A percentile compares a stretch with the other conserved stretches of the same genome.
Evolutionary conservation across 2,329 filamentous ascomycete genomes (phyloP).

Genomic region (Harringtonia aguacate): DNA sequence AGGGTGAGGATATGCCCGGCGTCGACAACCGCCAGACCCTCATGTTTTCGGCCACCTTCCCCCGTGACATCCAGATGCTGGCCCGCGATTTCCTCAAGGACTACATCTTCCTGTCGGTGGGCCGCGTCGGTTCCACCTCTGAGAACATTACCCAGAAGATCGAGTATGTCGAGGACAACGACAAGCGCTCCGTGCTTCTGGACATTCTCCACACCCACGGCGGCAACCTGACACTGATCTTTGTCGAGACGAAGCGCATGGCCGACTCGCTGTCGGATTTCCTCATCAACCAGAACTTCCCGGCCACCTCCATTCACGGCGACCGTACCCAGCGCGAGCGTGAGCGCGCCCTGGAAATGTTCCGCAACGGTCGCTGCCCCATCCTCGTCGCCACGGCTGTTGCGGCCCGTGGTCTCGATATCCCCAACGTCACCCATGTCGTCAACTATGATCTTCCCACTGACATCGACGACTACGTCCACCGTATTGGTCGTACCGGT

Average conservation of each 20-base stretch:
- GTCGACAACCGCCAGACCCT: slow-evolving; percentile 85
- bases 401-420: slow-evolving; percentile 82
- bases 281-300: slow-evolving; percentile 97
- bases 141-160: slow-evolving; percentile 99
- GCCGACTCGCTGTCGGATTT: slow-evolving; percentile 96
- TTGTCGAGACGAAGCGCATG: slow-evolving; percentile 99
- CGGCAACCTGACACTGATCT: slow-evolving; percentile 82
- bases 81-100: slow-evolving; percentile 98
- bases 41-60: slow-evolving; percentile 99
- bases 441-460: slow-evolving; percentile 92
- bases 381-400: slow-evolving; percentile 96
- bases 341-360: slow-evolving; percentile 95
- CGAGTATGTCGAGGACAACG: slow-evolving; percentile 84
- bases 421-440: slow-evolving; percentile 92
- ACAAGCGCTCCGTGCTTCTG: slow-evolving; percentile 95
- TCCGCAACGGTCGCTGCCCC: slow-evolving; percentile 89
- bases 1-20: slow-evolving; percentile 93
- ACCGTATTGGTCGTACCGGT: slow-evolving; percentile 98
- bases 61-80: slow-evolving; percentile 97
- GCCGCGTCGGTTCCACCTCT: slow-evolving; percentile 97
- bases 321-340: slow-evolving; percentile 98
- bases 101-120: slow-evolving; percentile 97
- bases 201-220: slow-evolving; percentile 95
- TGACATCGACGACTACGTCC: slow-evolving; percentile 96
- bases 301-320: slow-evolving; percentile 95